Conservation (phyloP, 495 filamentous ascomycete genomes). For the Aspergillus wentii region DNA sequence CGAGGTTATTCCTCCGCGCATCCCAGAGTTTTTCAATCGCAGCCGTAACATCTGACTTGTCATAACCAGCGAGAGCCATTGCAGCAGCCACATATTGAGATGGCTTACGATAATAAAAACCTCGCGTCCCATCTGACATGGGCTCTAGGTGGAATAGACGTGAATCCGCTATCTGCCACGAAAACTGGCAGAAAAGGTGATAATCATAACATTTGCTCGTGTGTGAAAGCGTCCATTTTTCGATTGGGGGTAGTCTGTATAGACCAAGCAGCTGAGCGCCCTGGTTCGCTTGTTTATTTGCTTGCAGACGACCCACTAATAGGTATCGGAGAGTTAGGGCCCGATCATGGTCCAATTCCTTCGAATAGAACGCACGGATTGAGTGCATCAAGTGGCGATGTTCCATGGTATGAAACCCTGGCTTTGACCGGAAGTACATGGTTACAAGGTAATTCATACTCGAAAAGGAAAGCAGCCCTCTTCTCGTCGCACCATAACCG, state of each 20-base stretch:
- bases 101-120: conserved; percentile 6
- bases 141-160: neutral
- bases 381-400: neutral
- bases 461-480: conserved; percentile 2
- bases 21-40: conserved; percentile 2
- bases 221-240: conserved; percentile 1
- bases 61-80: conserved; percentile 5
- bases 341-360: neutral
- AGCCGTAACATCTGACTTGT: conserved; percentile 2
- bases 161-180: neutral
- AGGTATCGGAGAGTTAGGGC: neutral
- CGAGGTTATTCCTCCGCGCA: neutral
- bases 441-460: conserved; percentile 1
- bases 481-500: conserved; percentile 6
- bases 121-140: neutral
- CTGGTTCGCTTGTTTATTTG: conserved; percentile 6
- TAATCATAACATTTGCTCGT: neutral
- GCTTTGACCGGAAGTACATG: neutral
- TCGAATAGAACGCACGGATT: neutral
- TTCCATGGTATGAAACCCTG: conserved; percentile 1
- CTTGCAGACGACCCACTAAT: conserved; percentile 1
- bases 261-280: conserved; percentile 4
- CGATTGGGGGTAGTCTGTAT: conserved; percentile 1
- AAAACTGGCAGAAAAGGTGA: neutral
- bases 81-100: conserved; percentile 4